Evolutionary conservation across 1,284 basidiomycete genomes (phyloP), one percentile per base, ranked within the genome.

Genomic region (Malassezia yamatoensis): DNA sequence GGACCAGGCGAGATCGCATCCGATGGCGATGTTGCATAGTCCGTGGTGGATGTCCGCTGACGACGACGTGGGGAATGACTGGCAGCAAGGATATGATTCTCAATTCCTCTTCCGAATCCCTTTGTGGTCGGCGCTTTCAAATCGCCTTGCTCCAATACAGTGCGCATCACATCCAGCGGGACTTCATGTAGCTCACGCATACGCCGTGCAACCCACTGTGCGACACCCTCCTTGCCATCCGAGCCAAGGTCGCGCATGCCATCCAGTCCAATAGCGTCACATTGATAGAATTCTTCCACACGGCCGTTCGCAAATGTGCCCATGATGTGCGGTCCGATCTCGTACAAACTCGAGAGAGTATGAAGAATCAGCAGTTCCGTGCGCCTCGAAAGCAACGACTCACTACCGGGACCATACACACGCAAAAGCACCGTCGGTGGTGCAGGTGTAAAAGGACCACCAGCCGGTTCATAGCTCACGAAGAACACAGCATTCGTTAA

Each of bases 181-280:
- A 74, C 71, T 20, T 71, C 70, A 50, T 74, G 71, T 12, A 74
- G 60, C 58, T 74, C 68, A 33, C 69, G 64, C 71, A 74, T 74
- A 20, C 71, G 61, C 13, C 71, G 62, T 15, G 71, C 71, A 2
- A 70, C 67, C 71, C 71, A 73, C 21, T 70, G 67, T 2, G 70
- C 66, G 11, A 52, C 51, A 13, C 71, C 70, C 45, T 74, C 70
- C 10, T 43, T 49, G n/a, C 63, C 63, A 0, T 59, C 59, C 12
- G 64, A 58, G 11, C 68, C 66, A 34, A 73, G 58, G 38, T 72
- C 68, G 11, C 71, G 49, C 57, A 73, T 65, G 11, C 67, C 70
- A 8, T 63, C 65, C 45, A 62, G 62, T 35, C 69, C 49, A 54
- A 73, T 67, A 24, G 70, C 60, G 15, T 67, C 67, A 57, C 69